Conservation (phyloP, 495 filamentous ascomycete species). For the Aspergillus diversus region DNA sequence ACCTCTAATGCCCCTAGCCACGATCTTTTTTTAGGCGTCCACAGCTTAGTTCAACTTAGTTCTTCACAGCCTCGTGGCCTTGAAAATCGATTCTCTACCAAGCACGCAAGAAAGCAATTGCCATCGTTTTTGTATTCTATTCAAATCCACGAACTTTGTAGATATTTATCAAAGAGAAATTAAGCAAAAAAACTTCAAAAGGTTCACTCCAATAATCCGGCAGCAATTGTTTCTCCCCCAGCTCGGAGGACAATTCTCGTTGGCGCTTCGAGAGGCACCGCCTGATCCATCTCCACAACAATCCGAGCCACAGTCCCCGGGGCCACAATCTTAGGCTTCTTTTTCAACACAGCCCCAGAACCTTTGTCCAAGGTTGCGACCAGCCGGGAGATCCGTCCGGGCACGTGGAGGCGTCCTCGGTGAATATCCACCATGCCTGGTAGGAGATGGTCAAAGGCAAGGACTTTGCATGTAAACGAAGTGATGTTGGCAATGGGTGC, state of each 20-base stretch:
- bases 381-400: constrained; percentile 73
- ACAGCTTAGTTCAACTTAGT: too few relatives aligned
- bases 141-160: too few relatives aligned
- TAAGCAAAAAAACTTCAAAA: too few relatives aligned
- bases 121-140: too few relatives aligned
- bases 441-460: constrained; percentile 86
- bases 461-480: constrained; percentile 75
- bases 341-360: constrained; percentile 70
- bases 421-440: constrained; percentile 90
- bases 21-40: too few relatives aligned
- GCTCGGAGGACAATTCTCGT: constrained; percentile 79
- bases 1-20: too few relatives aligned
- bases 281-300: constrained; percentile 72
- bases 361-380: constrained; percentile 75
- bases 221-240: constrained; percentile 81
- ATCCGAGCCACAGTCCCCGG: constrained; percentile 69
- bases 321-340: constrained; percentile 80
- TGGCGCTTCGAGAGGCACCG: constrained; percentile 77
- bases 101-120: too few relatives aligned
- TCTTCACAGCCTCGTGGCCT: too few relatives aligned
- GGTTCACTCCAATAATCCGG: constrained; percentile 74
- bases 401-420: constrained; percentile 76
- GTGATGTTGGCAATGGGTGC: constrained; percentile 69
- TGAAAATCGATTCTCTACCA: too few relatives aligned
- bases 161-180: too few relatives aligned